A percentile compares a stretch with the other conserved stretches of the same genome.
phyloP scores from a whole-genome alignment of 2,329 filamentous ascomycete genomes.

The Trichoderma brevicompactum region DNA sequence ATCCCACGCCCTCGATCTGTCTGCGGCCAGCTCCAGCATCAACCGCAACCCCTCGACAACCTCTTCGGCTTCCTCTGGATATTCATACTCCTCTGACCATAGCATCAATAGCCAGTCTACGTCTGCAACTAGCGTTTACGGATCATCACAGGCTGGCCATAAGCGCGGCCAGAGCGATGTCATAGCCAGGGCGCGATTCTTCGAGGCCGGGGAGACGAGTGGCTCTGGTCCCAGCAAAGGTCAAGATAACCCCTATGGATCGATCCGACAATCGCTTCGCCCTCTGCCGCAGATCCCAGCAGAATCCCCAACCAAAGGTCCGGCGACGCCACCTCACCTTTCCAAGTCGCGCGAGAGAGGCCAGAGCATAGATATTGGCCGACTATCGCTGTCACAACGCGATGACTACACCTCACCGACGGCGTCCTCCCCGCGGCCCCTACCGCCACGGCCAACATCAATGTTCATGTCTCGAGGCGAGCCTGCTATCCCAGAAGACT shows the following conservation, averaged over 20 bases:
- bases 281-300: conserved; percentile 71
- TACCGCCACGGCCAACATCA: conserved; percentile 59
- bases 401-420: conserved; percentile 48
- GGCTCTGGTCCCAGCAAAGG: conserved; percentile 43
- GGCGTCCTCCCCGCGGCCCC: conserved; percentile 50
- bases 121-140: conserved; percentile 66
- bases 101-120: conserved; percentile 68
- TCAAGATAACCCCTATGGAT: conserved; percentile 70
- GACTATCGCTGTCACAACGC: conserved; percentile 54
- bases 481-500: conserved; percentile 49
- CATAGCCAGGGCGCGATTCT: conserved; percentile 56
- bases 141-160: conserved; percentile 54
- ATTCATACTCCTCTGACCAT: conserved; percentile 63
- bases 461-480: conserved; percentile 65
- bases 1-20: conserved; percentile 55
- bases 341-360: conserved; percentile 57
- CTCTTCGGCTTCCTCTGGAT: conserved; percentile 71
- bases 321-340: conserved; percentile 37
- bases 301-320: conserved; percentile 46
- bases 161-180: conserved; percentile 78
- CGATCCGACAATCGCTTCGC: conserved; percentile 75
- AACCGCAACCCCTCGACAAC: conserved; percentile 70
- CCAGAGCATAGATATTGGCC: conserved; percentile 67
- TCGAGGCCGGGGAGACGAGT: conserved; percentile 51
- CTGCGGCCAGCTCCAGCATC: conserved; percentile 47